Base-by-base conservation (phyloP, 169 alveolate species). In the Eimeria brunetti region DNA sequence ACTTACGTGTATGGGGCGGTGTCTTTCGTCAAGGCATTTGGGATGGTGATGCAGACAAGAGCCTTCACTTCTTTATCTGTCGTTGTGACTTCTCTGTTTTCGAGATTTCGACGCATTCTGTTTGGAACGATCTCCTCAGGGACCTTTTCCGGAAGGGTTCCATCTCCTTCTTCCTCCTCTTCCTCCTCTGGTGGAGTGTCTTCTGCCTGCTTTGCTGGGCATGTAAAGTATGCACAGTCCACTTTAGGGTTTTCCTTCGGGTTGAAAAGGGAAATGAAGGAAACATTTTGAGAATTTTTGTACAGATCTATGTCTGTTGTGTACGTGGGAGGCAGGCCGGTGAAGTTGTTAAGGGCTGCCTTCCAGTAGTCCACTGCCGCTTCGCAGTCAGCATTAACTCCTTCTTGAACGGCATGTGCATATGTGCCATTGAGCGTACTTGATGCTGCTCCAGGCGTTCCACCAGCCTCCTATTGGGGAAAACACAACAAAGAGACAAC, bases 171-270 rank as follows among this genome's bases (percentile, higher is more conserved):
- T n/a, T n/a, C n/a, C n/a, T n/a, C n/a, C n/a, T n/a, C n/a, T n/a
- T n/a, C n/a, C n/a, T n/a, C n/a, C n/a, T n/a, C n/a, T 1, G 69
- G 20, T 1, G 11, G n/a, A n/a, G n/a, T 12, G 8, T 18, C 30
- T 9, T 14, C 46, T 30, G 46, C 80, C 22, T 69, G 80, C 46
- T 69, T 30, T 36, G 51, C 51, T 36, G n/a, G n/a, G n/a, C n/a
- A n/a, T n/a, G n/a, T n/a, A n/a, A 62, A 62, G 75, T 4, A 62
- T 62, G 75, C 75, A n/a, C 75, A 62, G 75, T 62, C 75, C 75
- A 62, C 75, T n/a, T 62, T 62, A 9, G 38, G 8, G 11, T 0
- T n/a, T n/a, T 62, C 36, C 2, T 62, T 12, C 30, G 75, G 75
- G 75, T 22, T 7, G 75, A 62, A 62, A n/a, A 62, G 75, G 75